Percentiles rank a stretch among this genome's conserved stretches.
Conservation (phyloP, 2,329 filamentous ascomycete genomes). For the Pseudogymnoascus sp. region DNA sequence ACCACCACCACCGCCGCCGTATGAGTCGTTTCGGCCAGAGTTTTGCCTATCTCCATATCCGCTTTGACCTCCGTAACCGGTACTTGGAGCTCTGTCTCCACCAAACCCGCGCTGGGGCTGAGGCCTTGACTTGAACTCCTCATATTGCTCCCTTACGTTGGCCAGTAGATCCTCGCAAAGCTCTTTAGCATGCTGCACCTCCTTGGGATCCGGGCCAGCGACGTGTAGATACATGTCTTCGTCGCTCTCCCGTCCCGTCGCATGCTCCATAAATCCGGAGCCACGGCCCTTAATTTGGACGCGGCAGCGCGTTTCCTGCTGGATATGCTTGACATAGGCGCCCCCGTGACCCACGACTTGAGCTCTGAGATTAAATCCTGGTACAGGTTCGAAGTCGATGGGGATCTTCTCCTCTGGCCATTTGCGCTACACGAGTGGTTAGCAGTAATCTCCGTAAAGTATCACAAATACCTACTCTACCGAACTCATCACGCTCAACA, state of each 20-base stretch:
- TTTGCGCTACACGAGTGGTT: conserved; percentile 60
- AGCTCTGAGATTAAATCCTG: conserved; percentile 90
- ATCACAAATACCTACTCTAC: conserved; percentile 55
- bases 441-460: conserved; percentile 10
- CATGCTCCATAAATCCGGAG: conserved; percentile 85
- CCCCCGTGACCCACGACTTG: conserved; percentile 93
- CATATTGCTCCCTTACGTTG: conserved; percentile 83
- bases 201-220: conserved; percentile 76
- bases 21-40: conserved; percentile 35
- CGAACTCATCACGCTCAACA: conserved; percentile 84
- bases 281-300: conserved; percentile 97
- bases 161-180: conserved; percentile 80
- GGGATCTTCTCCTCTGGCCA: conserved; percentile 96
- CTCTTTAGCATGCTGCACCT: conserved; percentile 79
- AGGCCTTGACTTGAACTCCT: conserved; percentile 74
- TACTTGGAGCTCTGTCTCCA: conserved; percentile 24
- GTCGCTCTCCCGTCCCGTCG: conserved; percentile 83
- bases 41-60: conserved; percentile 45
- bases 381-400: conserved; percentile 81
- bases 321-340: conserved; percentile 96
- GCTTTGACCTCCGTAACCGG: conserved; percentile 35
- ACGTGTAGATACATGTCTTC: conserved; percentile 97
- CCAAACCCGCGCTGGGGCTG: conserved; percentile 59
- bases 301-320: conserved; percentile 87
- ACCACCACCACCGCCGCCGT: conserved; percentile 29